A percentile compares a stretch with the other conserved stretches of the same genome.
Evolutionary conservation across 768 basidiomycete species (phyloP).

Genomic region (Phallus indusiatus): DNA sequence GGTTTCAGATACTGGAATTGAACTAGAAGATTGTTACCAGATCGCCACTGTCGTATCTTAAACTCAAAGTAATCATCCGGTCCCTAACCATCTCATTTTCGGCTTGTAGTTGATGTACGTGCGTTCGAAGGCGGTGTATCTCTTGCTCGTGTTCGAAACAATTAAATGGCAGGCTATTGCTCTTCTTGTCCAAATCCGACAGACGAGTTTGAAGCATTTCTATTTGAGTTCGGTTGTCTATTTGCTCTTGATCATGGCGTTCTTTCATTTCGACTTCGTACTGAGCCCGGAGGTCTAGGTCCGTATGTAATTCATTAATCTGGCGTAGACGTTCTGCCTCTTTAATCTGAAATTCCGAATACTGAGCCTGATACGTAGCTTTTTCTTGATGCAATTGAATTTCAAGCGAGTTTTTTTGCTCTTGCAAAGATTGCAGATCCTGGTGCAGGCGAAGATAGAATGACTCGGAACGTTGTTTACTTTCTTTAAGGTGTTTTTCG

Average conservation of each 20-base stretch:
- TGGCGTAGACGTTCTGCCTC: neutral
- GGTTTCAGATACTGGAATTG: neutral
- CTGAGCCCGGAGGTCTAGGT: neutral
- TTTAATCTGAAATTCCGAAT: neutral
- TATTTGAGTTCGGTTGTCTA: neutral
- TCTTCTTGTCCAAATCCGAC: neutral
- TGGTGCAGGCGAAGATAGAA: conserved; percentile 16
- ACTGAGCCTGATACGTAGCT: neutral
- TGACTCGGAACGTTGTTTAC: neutral
- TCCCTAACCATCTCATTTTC: conserved; percentile 1
- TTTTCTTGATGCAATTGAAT: conserved; percentile 10
- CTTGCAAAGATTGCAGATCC: conserved; percentile 32
- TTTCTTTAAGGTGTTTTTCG: neutral
- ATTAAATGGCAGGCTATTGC: neutral
- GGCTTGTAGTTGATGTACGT: neutral
- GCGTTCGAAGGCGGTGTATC: neutral
- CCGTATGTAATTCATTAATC: neutral
- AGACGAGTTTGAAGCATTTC: conserved; percentile 1
- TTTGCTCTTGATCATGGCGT: neutral
- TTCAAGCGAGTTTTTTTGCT: conserved; percentile 28
- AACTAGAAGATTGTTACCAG: neutral
- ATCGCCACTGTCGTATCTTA: conserved; percentile 3
- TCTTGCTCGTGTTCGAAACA: neutral
- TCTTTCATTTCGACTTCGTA: neutral
- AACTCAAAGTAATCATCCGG: neutral